Conservation (phyloP, 257 asterid genomes). For the Plantago ovata region DNA sequence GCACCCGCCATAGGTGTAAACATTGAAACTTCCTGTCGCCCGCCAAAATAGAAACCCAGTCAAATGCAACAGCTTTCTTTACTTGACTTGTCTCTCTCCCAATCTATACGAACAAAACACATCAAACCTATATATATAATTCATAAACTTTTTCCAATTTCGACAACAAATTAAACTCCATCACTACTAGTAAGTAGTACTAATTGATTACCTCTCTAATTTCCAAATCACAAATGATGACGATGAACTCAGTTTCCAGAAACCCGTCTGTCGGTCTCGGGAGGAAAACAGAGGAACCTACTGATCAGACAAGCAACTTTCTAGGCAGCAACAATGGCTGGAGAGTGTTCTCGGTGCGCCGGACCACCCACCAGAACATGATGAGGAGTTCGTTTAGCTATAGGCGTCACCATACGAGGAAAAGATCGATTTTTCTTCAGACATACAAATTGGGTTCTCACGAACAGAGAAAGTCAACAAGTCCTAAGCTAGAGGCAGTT, state of each 20-base stretch:
- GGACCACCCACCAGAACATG: background rate
- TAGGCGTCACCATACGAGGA: background rate
- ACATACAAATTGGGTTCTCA: background rate
- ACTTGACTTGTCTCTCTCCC: no score
- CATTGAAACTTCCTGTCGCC: no score
- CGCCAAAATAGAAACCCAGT: no score
- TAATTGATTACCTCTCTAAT: background rate
- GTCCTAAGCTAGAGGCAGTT: background rate
- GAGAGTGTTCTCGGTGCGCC: background rate
- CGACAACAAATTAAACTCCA: no score
- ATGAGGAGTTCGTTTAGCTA: slow-evolving; percentile 1
- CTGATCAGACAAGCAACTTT: background rate
- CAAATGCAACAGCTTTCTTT: no score
- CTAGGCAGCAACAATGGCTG: background rate
- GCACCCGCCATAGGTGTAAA: no score
- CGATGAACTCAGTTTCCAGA: background rate
- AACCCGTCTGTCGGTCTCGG: background rate
- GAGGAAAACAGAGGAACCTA: background rate
- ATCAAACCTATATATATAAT: no score
- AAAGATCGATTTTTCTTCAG: background rate
- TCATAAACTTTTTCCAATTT: no score
- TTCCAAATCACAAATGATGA: background rate
- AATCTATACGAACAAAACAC: no score
- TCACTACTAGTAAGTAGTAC: no score
- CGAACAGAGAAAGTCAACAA: background rate